Evolutionary conservation across 2,329 filamentous ascomycete species (phyloP), one percentile per base, ranked within the genome.

Genomic region (Aspergillus fructus): DNA sequence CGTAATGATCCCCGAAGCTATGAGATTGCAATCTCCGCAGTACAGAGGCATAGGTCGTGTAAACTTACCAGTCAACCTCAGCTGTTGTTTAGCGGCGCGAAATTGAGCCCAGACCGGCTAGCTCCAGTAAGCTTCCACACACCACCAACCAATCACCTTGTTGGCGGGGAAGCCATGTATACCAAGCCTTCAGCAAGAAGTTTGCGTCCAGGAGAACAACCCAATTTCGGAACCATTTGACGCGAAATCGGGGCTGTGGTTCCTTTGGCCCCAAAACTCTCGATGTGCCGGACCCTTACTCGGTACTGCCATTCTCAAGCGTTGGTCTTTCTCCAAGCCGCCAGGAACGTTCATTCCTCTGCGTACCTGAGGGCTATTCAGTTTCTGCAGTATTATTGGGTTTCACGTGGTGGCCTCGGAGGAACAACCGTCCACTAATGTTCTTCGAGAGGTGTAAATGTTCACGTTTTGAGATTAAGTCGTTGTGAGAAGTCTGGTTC

Each of bases 191-290:
- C 15, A 24, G 19, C 24, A 33, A 13, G 13, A 13, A 12, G 40
- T 19, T 9, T 17, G 30, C 19, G 41, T 30, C 15, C 40, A 34
- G 49, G 49, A 52, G 27, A 27, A 34, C 17, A 12, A 7, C 40
- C 49, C 13, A 4, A 37, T 37, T 52, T 33, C 40, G 49, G 49
- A 52, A 52, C 21, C 49, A 52, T 52, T 52, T 43, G 49, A 37
- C 49, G 49, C 49, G 21, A 37, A 17, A 21, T 34, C 15, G 49
- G 33, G 40, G 40, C 40, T 52, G 49, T 52, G 49, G n/a, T 23
- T 34, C 39, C 27, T 52, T 21, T 12, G 48, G 39, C 49, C 49
- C 49, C 49, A 39, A 33, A 52, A 34, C 24, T 52, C 37, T n/a
- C 27, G 40, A 43, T 45, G 17, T 34, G 17, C 13, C 12, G 5